These are phyloP conservation scores for Cyclotella kingstonii DNA, from an alignment of 108 stramenopile species.

Conservation along the genomic window DNA sequence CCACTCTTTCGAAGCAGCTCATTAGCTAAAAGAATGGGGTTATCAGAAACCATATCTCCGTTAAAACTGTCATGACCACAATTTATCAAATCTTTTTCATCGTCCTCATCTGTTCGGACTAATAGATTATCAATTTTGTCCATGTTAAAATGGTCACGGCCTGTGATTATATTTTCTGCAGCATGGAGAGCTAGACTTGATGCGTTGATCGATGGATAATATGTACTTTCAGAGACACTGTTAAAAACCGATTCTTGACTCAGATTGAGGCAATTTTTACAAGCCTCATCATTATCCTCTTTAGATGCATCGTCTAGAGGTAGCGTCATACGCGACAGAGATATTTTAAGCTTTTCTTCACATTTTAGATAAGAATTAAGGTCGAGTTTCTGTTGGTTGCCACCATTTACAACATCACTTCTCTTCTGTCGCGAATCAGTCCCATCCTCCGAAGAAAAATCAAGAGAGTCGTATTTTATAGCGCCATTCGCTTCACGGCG, in stretches of 20 bases:
- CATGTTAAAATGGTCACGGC: constrained; percentile 27
- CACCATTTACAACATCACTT: neutral
- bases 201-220: constrained; percentile 7
- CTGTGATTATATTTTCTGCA: constrained; percentile 55
- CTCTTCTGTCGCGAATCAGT: neutral
- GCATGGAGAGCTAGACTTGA: constrained; percentile 51
- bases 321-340: constrained; percentile 26
- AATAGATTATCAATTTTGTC: constrained; percentile 12
- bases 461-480: constrained; percentile 19
- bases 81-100: constrained; percentile 7
- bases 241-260: constrained; percentile 9
- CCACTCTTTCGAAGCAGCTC: constrained; percentile 62
- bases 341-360: constrained; percentile 26
- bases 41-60: no score
- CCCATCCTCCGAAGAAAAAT: constrained; percentile 13
- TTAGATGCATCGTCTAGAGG: neutral
- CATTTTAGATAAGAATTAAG: constrained; percentile 15
- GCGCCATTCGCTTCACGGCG: neutral
- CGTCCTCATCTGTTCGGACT: constrained; percentile 1
- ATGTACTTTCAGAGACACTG: constrained; percentile 4
- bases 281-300: constrained; percentile 4
- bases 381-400: constrained; percentile 1
- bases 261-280: constrained; percentile 12
- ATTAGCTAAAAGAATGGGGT: constrained; percentile 70
- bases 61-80: no score